Evolutionary conservation across 139 green algal genomes (phyloP).

Genomic region (Coelastrella sp.): DNA sequence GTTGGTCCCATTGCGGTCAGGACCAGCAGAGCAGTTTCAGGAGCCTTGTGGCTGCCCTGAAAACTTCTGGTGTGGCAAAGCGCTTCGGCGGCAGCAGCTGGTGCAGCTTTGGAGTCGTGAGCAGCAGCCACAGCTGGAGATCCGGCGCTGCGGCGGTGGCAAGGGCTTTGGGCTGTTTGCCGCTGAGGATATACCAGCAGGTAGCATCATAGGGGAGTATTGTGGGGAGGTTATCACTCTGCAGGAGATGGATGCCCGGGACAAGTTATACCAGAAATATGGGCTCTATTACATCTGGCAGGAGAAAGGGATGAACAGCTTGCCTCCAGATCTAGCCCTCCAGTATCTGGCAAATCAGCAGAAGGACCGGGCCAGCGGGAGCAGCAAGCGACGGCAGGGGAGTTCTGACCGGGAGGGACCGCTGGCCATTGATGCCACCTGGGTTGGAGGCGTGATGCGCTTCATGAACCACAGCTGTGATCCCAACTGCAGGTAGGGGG

Average conservation of each 20-base stretch:
- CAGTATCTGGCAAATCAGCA: not conserved
- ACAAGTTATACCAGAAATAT: not conserved
- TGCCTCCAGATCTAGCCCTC: not conserved
- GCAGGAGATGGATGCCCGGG: not conserved
- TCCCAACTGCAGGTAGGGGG: conserved; percentile 73
- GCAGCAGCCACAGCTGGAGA: not conserved
- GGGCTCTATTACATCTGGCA: conserved; percentile 1
- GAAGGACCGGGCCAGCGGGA: not conserved
- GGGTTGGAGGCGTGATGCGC: conserved; percentile 82
- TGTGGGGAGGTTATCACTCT: not conserved
- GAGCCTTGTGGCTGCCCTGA: conserved; percentile 9
- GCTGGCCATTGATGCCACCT: conserved; percentile 44
- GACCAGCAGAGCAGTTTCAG: not conserved
- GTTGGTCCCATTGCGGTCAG: not conserved
- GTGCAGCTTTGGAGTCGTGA: not conserved
- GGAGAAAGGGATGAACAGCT: not conserved
- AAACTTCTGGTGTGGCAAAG: conserved; percentile 1
- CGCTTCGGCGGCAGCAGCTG: not conserved
- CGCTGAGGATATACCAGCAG: not conserved
- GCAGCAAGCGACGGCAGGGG: not conserved
- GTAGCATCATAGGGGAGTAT: not conserved
- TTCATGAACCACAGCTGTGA: conserved; percentile 98
- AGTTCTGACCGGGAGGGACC: not conserved
- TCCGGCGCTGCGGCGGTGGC: not conserved
- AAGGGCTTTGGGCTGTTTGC: conserved; percentile 14